These are phyloP conservation scores for Venturia pyrina DNA, from an alignment of 2,329 filamentous ascomycete species.

Conservation along the genomic window DNA sequence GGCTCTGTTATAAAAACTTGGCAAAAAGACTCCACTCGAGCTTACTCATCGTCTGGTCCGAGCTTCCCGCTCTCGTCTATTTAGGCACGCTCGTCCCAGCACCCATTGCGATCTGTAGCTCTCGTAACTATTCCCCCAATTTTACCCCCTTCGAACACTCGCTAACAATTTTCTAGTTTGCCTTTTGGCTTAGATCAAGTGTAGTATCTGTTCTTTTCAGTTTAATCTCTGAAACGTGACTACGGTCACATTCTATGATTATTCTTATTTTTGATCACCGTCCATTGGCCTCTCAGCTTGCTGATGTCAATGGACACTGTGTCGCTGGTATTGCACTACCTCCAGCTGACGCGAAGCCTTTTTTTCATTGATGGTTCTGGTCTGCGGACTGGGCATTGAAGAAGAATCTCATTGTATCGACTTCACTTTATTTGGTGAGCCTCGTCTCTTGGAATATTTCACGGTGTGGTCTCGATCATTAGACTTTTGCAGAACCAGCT, in stretches of 20 bases:
- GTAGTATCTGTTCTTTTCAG: constrained; percentile 94
- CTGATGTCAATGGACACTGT: constrained; percentile 55
- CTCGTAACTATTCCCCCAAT: too few relatives aligned
- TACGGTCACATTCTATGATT: constrained; percentile 61
- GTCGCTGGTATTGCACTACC: constrained; percentile 68
- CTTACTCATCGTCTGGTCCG: neutral
- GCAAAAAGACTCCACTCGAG: neutral
- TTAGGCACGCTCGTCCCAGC: too few relatives aligned
- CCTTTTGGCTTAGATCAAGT: constrained; percentile 77
- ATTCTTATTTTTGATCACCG: constrained; percentile 63
- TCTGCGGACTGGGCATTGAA: constrained; percentile 14
- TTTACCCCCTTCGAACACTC: too few relatives aligned
- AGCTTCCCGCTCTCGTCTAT: too few relatives aligned
- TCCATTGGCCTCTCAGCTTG: constrained; percentile 58
- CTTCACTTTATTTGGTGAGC: neutral
- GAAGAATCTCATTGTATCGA: neutral
- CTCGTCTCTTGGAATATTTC: too few relatives aligned
- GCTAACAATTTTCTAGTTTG: constrained; percentile 19
- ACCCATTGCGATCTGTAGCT: too few relatives aligned
- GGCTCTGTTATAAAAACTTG: neutral
- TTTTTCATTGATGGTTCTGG: constrained; percentile 17
- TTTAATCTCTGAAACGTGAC: constrained; percentile 86
- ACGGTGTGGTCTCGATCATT: neutral
- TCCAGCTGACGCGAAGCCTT: constrained; percentile 56
- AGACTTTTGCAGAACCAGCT: neutral